phyloP scores from a whole-genome alignment of 495 filamentous ascomycete species.

The Rostrohypoxylon terebratum region DNA sequence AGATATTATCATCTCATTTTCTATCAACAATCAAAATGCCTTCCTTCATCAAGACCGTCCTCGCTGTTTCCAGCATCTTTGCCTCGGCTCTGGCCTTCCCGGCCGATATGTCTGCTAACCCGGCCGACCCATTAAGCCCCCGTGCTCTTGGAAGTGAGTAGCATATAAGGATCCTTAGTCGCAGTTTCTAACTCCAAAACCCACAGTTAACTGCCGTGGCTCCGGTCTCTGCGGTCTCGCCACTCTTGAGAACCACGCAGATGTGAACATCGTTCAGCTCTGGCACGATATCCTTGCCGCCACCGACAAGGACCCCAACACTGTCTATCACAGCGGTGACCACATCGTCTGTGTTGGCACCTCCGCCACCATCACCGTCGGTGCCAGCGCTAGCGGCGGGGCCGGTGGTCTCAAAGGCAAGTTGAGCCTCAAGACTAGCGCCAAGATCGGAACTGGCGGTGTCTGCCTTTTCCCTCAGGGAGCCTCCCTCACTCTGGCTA shows the following conservation, averaged over 20 bases:
- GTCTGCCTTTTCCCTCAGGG: slow-evolving; percentile 29
- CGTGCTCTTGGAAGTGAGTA: slow-evolving; percentile 19
- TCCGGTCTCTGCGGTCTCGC: slow-evolving; percentile 26
- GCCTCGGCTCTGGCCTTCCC: slow-evolving; percentile 21
- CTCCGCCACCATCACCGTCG: slow-evolving; percentile 18
- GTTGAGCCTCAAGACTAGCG: background rate
- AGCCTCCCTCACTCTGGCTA: slow-evolving; percentile 20
- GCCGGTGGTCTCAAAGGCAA: slow-evolving; percentile 6
- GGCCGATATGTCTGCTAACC: slow-evolving; percentile 17
- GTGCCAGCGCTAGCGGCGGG: slow-evolving; percentile 19
- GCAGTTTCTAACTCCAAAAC: background rate
- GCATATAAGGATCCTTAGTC: background rate
- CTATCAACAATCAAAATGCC: slow-evolving; percentile 6
- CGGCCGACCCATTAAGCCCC: slow-evolving; percentile 14
- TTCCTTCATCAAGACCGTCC: slow-evolving; percentile 11
- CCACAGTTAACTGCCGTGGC: slow-evolving; percentile 27
- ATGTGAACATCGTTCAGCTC: slow-evolving; percentile 9
- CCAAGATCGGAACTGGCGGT: slow-evolving; percentile 17
- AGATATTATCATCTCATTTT: background rate
- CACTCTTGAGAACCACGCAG: slow-evolving; percentile 19
- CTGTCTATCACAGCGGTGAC: slow-evolving; percentile 27
- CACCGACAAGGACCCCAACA: slow-evolving; percentile 19
- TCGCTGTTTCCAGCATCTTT: slow-evolving; percentile 14
- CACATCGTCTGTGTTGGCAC: slow-evolving; percentile 27
- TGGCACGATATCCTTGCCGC: slow-evolving; percentile 26